Evolutionary conservation across 805 yeast species (phyloP), one percentile per base, ranked within the genome.

Genomic region (Monosporozyma servazzii): DNA sequence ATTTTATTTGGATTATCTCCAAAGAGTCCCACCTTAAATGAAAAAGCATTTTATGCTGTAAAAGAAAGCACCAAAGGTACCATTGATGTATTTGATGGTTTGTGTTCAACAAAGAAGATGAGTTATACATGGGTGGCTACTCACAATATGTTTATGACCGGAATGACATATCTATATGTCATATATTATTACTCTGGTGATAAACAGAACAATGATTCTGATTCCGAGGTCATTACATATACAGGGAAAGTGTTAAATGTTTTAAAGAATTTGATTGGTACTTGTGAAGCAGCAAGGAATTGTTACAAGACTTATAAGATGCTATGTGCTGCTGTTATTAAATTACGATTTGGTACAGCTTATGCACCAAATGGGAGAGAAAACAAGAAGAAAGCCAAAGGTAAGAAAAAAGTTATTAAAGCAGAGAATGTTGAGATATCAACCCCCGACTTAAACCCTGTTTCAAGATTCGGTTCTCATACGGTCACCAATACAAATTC

Each of bases 121-220:
- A 88, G 88, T 65, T 89, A 86, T 66, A 87, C 96, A 0, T 89
- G 96, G 96, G 90, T 89, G 1, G 93, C 95, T 0, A 90, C 88
- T 2, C 95, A 88, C 65, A 88, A 88, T 63, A 71, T 88, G 50
- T 88, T 88, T 63, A 84, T 86, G 85, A 90, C 96, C 0, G 95
- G 95, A 0, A 84, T 91, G 27, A 84, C 96, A 1, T 88, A 81
- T 58, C 71, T 89, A 44, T 88, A 86, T 63, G 78, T 89, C 0
- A 73, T 88, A 13, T 88, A 86, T 64, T 84, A 84, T 63, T 84
- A 84, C 63, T 79, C 86, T 37, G 73, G 73, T n/a, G 76, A 74
- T 46, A 79, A 77, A 2, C 65, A 84, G 21, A 62, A 67, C 5
- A 68, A 69, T 5, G 74, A 80, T 18, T 64, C 75, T 20, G 71